These are phyloP conservation scores for Centaurea solstitialis DNA, from an alignment of 129 eudicot species.

Conservation along the genomic window DNA sequence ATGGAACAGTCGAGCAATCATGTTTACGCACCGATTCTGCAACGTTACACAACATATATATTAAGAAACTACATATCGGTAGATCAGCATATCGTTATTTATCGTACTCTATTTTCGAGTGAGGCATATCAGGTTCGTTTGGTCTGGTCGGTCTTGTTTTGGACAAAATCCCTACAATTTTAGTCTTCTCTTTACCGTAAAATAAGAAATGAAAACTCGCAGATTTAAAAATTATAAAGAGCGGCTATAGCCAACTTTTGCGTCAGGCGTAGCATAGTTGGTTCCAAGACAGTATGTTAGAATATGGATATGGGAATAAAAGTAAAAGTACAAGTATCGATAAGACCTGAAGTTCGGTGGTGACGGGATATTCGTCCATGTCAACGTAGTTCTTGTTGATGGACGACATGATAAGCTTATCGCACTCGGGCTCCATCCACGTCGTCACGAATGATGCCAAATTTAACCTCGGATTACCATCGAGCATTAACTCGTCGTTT, in stretches of 20 bases:
- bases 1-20: conserved; percentile 74
- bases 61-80: background rate
- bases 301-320: background rate
- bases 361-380: conserved; percentile 87
- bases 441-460: conserved; percentile 79
- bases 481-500: conserved; percentile 78
- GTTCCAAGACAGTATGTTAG: too few species aligned
- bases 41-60: background rate
- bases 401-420: conserved; percentile 75
- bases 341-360: conserved; percentile 78
- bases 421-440: conserved; percentile 87
- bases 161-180: background rate
- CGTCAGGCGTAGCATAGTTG: too few species aligned
- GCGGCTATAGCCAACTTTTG: too few species aligned
- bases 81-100: background rate
- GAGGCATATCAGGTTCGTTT: background rate
- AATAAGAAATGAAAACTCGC: background rate
- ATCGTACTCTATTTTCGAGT: background rate
- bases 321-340: background rate
- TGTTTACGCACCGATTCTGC: conserved; percentile 81
- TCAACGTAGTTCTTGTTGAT: conserved; percentile 66
- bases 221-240: background rate
- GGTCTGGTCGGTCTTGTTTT: background rate
- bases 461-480: conserved; percentile 77
- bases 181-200: background rate